Evolutionary conservation across 2,329 filamentous ascomycete species (phyloP), one percentile per base, ranked within the genome.

Genomic region (Chaetothyriales sp.): DNA sequence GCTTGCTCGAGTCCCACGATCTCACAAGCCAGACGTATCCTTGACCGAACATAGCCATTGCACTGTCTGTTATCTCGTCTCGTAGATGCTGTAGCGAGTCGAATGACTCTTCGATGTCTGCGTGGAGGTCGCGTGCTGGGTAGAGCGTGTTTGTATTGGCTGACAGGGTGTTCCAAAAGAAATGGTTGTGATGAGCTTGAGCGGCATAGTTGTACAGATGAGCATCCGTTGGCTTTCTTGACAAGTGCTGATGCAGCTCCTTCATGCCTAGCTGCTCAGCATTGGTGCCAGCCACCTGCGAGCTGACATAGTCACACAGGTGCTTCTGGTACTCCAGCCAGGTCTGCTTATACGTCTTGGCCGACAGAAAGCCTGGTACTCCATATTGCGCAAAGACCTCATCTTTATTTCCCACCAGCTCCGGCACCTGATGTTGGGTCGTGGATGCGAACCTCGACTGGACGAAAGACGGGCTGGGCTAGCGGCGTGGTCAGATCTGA

Each of bases 21-120:
- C 79, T 79, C 62, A 95, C 85, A 55, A 98, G 81, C 92, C 92
- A 98, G 64, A 96, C 84, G 70, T 93, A 96, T 57, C 92, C 92
- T 0, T 90, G 89, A 50, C 90, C 92, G 71, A 98, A 96, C 88
- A 96, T 95, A 70, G 81, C 78, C 59, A 79, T 75, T 52, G 90
- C 90, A 43, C 84, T 93, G 57, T 81, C 73, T 63, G 92, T 68
- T 68, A 98, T 81, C 65, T 92, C 85, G 60, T 76, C 75, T 64
- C 81, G 81, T 53, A 98, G 79, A 26, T 84, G 89, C 57, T 93
- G 84, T 60, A 93, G 73, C 61, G 83, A 87, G 64, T 84, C 83
- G 72, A 95, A 96, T 61, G 80, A 80, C 58, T 72, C 70, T 61
- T 78, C 73, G 60, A 96, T 79, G 51, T 77, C 73, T 52, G 63